A percentile compares a stretch with the other conserved stretches of the same genome.
These are phyloP conservation scores for Nannizzia gypsea DNA, from an alignment of 2,329 filamentous ascomycete species.

Conservation along the genomic window DNA sequence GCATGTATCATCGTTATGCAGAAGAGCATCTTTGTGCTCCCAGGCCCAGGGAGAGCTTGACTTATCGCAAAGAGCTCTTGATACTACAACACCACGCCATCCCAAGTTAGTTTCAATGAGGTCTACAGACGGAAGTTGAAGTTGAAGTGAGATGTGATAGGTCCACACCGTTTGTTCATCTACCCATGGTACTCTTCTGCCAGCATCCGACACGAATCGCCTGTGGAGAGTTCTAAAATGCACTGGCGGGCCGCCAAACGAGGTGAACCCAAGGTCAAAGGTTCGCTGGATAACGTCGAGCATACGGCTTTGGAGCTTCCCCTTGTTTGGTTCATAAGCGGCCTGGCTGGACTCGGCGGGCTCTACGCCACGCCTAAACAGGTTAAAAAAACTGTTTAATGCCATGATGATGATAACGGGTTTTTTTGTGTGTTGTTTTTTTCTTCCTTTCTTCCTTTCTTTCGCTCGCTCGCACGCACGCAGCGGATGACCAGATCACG, in stretches of 20 bases:
- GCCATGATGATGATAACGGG: conserved; percentile 1
- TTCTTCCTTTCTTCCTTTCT: no score
- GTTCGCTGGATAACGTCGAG: conserved; percentile 29
- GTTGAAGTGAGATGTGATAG: background rate
- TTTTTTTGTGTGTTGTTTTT: no score
- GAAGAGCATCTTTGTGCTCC: conserved; percentile 59
- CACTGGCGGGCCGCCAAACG: conserved; percentile 57
- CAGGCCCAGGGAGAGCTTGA: conserved; percentile 57
- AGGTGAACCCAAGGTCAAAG: conserved; percentile 54
- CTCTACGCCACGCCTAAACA: background rate
- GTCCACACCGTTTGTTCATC: conserved; percentile 53
- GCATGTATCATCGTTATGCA: conserved; percentile 54
- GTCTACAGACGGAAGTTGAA: background rate
- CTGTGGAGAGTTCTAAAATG: conserved; percentile 57
- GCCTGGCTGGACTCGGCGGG: conserved; percentile 6
- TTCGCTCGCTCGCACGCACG: no score
- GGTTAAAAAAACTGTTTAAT: conserved; percentile 9
- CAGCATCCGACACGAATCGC: conserved; percentile 44
- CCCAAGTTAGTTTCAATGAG: background rate
- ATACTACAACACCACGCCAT: conserved; percentile 39
- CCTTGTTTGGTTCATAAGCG: conserved; percentile 16
- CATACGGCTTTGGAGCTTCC: conserved; percentile 22
- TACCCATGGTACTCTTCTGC: conserved; percentile 47
- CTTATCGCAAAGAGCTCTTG: conserved; percentile 60
- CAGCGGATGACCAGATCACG: conserved; percentile 1